A percentile compares a stretch with the other conserved stretches of the same genome.
Evolutionary conservation across 495 filamentous ascomycete genomes (phyloP).

Genomic region (Aspergillus carlsbadensis): DNA sequence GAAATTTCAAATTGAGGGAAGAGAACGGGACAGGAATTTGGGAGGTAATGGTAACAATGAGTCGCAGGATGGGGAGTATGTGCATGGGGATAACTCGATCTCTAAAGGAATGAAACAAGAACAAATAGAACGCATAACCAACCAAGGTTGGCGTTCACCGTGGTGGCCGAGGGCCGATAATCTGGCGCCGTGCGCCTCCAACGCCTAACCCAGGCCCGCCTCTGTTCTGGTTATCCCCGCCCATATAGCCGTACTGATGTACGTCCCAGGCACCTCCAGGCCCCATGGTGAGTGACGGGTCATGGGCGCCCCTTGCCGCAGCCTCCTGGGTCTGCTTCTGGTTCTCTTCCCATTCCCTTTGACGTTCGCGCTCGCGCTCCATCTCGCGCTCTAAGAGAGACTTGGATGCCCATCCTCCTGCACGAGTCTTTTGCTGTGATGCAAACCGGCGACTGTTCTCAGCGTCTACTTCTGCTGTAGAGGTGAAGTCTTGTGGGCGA

Average conservation of each 20-base stretch:
- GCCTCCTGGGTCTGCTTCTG: constrained; percentile 70
- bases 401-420: constrained; percentile 74
- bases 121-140: not conserved
- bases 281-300: constrained; percentile 50
- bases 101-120: not conserved
- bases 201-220: constrained; percentile 66
- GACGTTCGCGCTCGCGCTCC: constrained; percentile 90
- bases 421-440: constrained; percentile 67
- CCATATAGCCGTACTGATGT: constrained; percentile 82
- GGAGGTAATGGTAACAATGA: not conserved
- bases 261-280: constrained; percentile 77
- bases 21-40: not conserved
- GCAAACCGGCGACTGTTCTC: constrained; percentile 66
- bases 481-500: constrained; percentile 55
- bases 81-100: not conserved
- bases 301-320: constrained; percentile 40
- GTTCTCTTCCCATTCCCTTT: constrained; percentile 92
- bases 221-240: constrained; percentile 80
- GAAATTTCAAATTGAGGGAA: not conserved
- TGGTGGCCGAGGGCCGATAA: constrained; percentile 74
- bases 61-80: not conserved
- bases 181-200: constrained; percentile 70
- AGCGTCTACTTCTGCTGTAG: constrained; percentile 62
- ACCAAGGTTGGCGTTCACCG: constrained; percentile 33
- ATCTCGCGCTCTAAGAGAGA: constrained; percentile 91